Conservation (phyloP, 768 basidiomycete genomes). For the Kwoniella europaea region DNA sequence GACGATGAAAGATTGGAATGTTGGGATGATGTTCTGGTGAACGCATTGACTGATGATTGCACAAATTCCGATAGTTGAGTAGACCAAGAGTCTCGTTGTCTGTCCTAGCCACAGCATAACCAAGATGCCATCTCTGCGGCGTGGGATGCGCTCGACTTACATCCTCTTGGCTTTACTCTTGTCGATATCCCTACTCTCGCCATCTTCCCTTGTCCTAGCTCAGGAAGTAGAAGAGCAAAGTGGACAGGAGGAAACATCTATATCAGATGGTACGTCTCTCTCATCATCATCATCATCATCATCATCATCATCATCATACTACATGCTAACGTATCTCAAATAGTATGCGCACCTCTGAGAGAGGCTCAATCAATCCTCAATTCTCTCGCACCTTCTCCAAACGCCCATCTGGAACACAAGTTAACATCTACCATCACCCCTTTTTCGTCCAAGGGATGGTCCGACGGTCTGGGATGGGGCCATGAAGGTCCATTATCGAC, state of each 20-base stretch:
- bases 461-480: slow-evolving; percentile 59
- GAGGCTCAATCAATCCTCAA: slow-evolving; percentile 40
- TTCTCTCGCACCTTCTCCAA: slow-evolving; percentile 26
- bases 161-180: slow-evolving; percentile 7
- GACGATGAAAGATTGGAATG: neutral
- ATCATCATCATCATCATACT: neutral
- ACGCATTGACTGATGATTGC: too few relatives aligned
- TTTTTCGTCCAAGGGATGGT: slow-evolving; percentile 36
- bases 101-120: neutral
- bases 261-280: slow-evolving; percentile 13
- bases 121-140: neutral
- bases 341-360: slow-evolving; percentile 39
- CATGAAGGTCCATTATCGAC: slow-evolving; percentile 49
- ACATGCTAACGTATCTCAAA: too few relatives aligned
- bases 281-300: neutral
- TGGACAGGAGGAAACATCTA: neutral
- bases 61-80: neutral
- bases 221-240: neutral
- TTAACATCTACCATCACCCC: slow-evolving; percentile 24
- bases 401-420: slow-evolving; percentile 46
- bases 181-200: slow-evolving; percentile 4
- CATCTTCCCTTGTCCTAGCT: slow-evolving; percentile 19
- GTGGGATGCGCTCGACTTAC: slow-evolving; percentile 5
- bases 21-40: too few relatives aligned
- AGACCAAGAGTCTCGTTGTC: neutral